phyloP scores from a whole-genome alignment of 2,329 filamentous ascomycete genomes.

The Dactylellina sp. region DNA sequence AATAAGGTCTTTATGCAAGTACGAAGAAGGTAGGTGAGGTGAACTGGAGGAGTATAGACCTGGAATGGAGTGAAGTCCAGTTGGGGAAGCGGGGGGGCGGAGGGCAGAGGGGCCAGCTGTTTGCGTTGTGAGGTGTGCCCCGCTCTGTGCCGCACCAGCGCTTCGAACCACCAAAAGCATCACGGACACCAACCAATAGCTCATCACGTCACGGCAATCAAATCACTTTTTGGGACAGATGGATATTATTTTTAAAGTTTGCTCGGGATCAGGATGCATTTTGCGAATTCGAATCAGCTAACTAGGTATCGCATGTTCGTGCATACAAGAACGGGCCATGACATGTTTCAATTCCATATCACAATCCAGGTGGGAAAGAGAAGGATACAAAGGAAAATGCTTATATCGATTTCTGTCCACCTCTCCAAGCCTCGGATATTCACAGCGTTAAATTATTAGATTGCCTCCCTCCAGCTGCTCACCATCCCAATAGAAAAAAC shows the following conservation, averaged over 20 bases:
- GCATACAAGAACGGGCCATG: constrained; percentile 35
- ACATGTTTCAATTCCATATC: constrained; percentile 10
- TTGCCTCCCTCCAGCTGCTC: constrained; percentile 3
- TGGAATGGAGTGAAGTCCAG: neutral
- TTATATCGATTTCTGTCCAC: neutral
- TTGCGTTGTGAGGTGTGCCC: constrained; percentile 45
- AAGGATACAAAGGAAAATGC: constrained; percentile 7
- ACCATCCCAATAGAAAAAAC: constrained; percentile 8
- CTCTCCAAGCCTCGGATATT: constrained; percentile 3
- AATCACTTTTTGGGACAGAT: neutral
- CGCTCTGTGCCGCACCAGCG: constrained; percentile 42
- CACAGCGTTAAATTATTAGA: neutral
- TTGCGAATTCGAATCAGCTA: constrained; percentile 22
- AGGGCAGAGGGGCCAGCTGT: constrained; percentile 17
- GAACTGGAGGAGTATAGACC: constrained; percentile 3
- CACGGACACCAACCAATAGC: neutral
- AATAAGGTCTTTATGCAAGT: neutral
- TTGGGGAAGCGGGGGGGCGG: constrained; percentile 29
- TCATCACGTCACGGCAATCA: neutral
- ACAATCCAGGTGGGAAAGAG: constrained; percentile 20
- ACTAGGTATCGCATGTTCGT: constrained; percentile 18
- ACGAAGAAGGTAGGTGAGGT: constrained; percentile 7
- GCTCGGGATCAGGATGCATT: constrained; percentile 43
- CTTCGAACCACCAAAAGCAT: constrained; percentile 3
- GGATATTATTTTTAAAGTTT: neutral